Conservation (phyloP, 495 filamentous ascomycete genomes). For the Talaromyces borbonicus region DNA sequence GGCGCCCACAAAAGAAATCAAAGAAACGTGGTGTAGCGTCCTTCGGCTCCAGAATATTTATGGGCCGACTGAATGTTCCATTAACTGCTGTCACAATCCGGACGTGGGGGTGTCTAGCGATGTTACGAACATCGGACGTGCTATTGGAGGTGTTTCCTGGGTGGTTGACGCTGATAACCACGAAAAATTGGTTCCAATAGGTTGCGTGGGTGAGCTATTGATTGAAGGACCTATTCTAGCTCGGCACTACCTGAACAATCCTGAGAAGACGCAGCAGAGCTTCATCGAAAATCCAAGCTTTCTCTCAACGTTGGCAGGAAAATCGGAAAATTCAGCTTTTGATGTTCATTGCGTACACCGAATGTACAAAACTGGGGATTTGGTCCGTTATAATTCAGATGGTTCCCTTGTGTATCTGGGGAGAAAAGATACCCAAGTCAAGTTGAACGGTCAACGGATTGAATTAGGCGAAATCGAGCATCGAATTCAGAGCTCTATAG, state of each 20-base stretch:
- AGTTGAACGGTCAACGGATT: conserved; percentile 35
- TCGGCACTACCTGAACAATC: conserved; percentile 37
- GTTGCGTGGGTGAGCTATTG: conserved; percentile 49
- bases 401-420: conserved; percentile 37
- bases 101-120: conserved; percentile 4
- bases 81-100: conserved; percentile 17
- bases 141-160: conserved; percentile 32
- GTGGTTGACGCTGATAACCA: conserved; percentile 46
- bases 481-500: conserved; percentile 11
- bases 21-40: conserved; percentile 9
- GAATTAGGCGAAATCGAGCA: conserved; percentile 40
- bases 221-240: conserved; percentile 51
- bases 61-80: conserved; percentile 29
- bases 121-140: conserved; percentile 16
- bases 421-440: conserved; percentile 34
- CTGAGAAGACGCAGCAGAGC: conserved; percentile 23
- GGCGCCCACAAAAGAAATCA: conserved; percentile 6
- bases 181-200: conserved; percentile 44
- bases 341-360: background rate
- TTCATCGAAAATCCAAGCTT: conserved; percentile 46
- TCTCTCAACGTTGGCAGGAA: conserved; percentile 13
- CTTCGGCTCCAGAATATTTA: conserved; percentile 22
- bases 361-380: conserved; percentile 41
- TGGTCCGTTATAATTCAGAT: conserved; percentile 42
- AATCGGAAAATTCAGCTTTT: background rate